Percentiles rank a stretch among this genome's conserved stretches.
These are phyloP conservation scores for Tephrocybe rancida DNA, from an alignment of 768 basidiomycete species.

Conservation along the genomic window DNA sequence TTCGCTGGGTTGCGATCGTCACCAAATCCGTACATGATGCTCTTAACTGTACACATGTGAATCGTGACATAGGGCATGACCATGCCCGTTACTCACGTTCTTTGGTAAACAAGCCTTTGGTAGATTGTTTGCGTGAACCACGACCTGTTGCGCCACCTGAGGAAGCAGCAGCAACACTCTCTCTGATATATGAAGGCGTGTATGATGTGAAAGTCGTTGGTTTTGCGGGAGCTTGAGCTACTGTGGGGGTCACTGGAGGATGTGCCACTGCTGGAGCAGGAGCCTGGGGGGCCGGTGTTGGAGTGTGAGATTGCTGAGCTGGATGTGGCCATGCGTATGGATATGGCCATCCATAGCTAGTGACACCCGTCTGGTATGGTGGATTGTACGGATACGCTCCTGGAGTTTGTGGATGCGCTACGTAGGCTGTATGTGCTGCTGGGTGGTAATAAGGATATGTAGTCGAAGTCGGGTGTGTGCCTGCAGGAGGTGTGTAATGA, in stretches of 20 bases:
- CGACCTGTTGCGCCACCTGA: slow-evolving; percentile 45
- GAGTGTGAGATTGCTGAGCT: slow-evolving; percentile 13
- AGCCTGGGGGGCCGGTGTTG: slow-evolving; percentile 27
- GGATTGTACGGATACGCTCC: slow-evolving; percentile 54
- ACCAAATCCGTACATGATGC: slow-evolving; percentile 92
- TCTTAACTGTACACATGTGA: slow-evolving; percentile 57
- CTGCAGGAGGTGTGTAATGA: slow-evolving; percentile 25
- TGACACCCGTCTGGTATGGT: slow-evolving; percentile 64
- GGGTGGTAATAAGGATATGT: slow-evolving; percentile 70
- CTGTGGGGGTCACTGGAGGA: slow-evolving; percentile 27
- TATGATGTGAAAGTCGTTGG: slow-evolving; percentile 60
- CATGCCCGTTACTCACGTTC: slow-evolving; percentile 56
- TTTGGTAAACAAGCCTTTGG: slow-evolving; percentile 78
- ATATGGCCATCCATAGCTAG: slow-evolving; percentile 76
- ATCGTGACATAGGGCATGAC: neutral
- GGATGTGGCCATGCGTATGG: slow-evolving; percentile 53
- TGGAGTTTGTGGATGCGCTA: slow-evolving; percentile 39
- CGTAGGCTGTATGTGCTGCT: slow-evolving; percentile 46
- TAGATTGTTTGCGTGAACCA: slow-evolving; percentile 63
- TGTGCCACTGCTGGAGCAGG: slow-evolving; percentile 29
- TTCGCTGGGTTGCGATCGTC: slow-evolving; percentile 88
- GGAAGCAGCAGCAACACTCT: slow-evolving; percentile 43
- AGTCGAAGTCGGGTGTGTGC: slow-evolving; percentile 40
- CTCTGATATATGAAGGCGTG: slow-evolving; percentile 53
- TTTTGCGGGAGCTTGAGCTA: slow-evolving; percentile 31